Base-by-base conservation (phyloP, 1,284 basidiomycete genomes). In the Hymenochaete sp. region DNA sequence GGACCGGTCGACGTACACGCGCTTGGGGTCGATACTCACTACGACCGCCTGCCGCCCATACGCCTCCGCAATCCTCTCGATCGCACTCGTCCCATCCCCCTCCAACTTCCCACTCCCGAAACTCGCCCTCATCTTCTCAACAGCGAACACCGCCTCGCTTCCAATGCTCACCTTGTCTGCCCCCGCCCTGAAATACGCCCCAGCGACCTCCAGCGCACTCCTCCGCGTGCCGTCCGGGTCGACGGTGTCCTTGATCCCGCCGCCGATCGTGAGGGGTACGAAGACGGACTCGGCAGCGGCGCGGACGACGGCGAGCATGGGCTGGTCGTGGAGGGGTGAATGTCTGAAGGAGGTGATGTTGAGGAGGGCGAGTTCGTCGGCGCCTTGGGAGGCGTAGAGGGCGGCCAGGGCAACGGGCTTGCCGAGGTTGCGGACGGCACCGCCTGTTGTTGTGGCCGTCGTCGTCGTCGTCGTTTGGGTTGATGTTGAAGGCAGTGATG, bases 281-380 rank as follows among this genome's bases (percentile, higher is more conserved):
- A 96, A 98, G 41, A 98, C 80, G 42, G 80, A 79, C 61, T 90
- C 81, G 0, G 96, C 93, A 0, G 93, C 88, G 1, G 82, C 80
- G 45, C 87, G 82, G 42, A 98, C 89, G 56, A 99, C 87, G 36
- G 90, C 84, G 45, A 99, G 78, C 96, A 99, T 98, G 0, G 96
- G 96, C 65, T 98, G 96, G 65, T 98, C 96, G 44, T 75, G 81
- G 33, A 99, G 73, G 0, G 96, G 93, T 5, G 91, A 97, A 54
- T 89, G 85, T 50, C 96, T 88, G 79, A 99, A 99, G 45, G 93
- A 97, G 6, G 96, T 99, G 70, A 99, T 99, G 68, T 99, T 99
- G 61, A 99, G 82, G 56, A 99, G 83, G 58, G 91, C 95, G 40
- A 98, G 73, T 66, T 98, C 96, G 67, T 99, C 96, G 38, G 96